These are phyloP conservation scores for Neurospora hispaniola DNA, from an alignment of 495 filamentous ascomycete species.

Conservation along the genomic window DNA sequence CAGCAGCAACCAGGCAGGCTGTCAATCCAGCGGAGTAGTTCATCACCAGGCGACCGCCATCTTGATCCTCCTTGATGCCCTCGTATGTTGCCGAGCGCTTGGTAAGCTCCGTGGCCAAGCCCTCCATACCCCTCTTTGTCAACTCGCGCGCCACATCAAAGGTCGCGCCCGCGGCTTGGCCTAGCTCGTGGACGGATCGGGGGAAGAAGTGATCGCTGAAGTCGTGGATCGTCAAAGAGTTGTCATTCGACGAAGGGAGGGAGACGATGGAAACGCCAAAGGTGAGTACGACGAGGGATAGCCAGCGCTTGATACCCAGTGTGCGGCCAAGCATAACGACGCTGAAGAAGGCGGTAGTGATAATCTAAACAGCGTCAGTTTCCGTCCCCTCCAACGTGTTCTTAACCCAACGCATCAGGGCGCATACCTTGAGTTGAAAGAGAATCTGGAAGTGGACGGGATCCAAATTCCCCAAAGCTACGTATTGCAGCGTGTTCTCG, in stretches of 20 bases:
- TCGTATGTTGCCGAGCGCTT: constrained; percentile 92
- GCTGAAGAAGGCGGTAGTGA: constrained; percentile 84
- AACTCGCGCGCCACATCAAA: constrained; percentile 38
- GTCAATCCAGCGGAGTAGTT: constrained; percentile 67
- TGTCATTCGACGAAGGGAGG: constrained; percentile 49
- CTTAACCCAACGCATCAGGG: not conserved
- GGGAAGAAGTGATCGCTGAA: constrained; percentile 56
- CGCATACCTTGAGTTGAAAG: constrained; percentile 67
- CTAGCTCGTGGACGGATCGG: constrained; percentile 55
- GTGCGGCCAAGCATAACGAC: constrained; percentile 61
- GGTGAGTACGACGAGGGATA: constrained; percentile 67
- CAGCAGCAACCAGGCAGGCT: constrained; percentile 64
- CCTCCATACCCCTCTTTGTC: constrained; percentile 34
- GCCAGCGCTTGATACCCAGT: constrained; percentile 63
- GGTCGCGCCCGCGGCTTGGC: constrained; percentile 33
- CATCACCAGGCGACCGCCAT: constrained; percentile 48
- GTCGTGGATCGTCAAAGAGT: constrained; percentile 40
- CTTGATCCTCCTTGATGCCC: constrained; percentile 77
- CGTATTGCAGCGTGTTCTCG: constrained; percentile 85
- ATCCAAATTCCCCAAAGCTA: constrained; percentile 83
- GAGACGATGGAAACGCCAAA: constrained; percentile 82
- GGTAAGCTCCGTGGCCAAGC: constrained; percentile 39
- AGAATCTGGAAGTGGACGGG: constrained; percentile 87
- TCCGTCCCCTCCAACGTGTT: not conserved
- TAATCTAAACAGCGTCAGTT: constrained; percentile 37